Conservation (phyloP, 1,139 yeast species). For the Pichia terricola region DNA sequence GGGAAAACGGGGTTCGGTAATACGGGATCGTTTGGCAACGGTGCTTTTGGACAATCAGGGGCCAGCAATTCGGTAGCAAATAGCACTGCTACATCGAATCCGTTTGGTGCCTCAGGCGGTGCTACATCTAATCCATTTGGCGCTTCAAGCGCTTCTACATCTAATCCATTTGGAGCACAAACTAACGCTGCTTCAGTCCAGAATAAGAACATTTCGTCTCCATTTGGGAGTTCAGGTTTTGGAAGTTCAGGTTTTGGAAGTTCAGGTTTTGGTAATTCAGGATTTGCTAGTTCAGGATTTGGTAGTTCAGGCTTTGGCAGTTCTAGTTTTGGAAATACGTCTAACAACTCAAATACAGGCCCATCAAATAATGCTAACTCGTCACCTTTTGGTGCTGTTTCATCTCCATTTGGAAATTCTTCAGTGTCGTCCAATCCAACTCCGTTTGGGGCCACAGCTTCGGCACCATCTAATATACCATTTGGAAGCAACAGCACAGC, state of each 20-base stretch:
- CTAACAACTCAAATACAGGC: background rate
- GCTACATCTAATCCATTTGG: slow-evolving; percentile 6
- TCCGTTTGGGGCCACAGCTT: background rate
- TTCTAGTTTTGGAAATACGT: background rate
- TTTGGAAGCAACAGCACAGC: slow-evolving; percentile 5
- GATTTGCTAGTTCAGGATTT: background rate
- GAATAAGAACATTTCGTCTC: slow-evolving; percentile 1
- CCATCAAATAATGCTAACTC: slow-evolving; percentile 1
- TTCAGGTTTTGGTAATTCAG: slow-evolving; percentile 1
- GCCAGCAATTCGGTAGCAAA: background rate
- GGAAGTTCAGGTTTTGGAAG: slow-evolving; percentile 10
- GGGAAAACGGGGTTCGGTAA: slow-evolving; percentile 4
- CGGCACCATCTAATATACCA: slow-evolving; percentile 1
- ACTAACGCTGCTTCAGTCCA: background rate
- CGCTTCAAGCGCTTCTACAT: slow-evolving; percentile 2
- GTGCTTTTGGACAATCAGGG: slow-evolving; percentile 3
- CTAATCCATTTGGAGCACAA: slow-evolving; percentile 7
- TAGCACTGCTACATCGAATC: slow-evolving; percentile 7
- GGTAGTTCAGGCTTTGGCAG: background rate
- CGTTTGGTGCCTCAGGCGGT: slow-evolving; percentile 7
- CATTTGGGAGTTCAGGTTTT: slow-evolving; percentile 11
- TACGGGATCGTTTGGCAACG: background rate
- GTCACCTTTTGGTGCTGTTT: slow-evolving; percentile 1
- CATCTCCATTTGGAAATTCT: slow-evolving; percentile 19
- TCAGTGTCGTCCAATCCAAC: slow-evolving; percentile 1